Base-by-base conservation (phyloP, 306 rosid genomes). In the Acacia acuminata region DNA sequence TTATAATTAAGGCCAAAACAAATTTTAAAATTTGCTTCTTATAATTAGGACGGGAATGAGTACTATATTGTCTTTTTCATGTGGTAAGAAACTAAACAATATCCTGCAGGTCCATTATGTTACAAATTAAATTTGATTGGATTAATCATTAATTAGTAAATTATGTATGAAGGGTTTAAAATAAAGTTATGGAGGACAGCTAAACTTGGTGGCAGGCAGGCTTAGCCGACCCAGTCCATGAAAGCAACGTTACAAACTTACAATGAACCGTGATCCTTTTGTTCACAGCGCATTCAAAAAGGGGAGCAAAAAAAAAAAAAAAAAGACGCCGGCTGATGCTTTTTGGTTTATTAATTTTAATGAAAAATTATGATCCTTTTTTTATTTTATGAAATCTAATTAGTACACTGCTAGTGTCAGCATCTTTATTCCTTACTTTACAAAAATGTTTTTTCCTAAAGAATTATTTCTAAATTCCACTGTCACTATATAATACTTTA, bases 201-300 rank as follows among this genome's bases (percentile, higher is more conserved):
- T 58, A 20, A 85, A 53, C 61, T 77, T 79, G 86, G 66, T 70
- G 82, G 75, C 30, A 4, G 65, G 40, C 64, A 10, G 76, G 44
- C 56, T 79, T 63, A 69, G 48, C 77, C 17, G 34, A 8, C 65
- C 84, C 82, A 74, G 38, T 22, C 44, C 63, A 27, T 56, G 58
- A 68, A 76, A 79, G 36, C 36, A 53, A 84, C 50, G 22, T 73
- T 78, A 22, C n/a, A n/a, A n/a, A n/a, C n/a, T n/a, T n/a, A n/a
- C 1, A 58, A 22, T 10, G 30, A 22, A 56, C 3, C 2, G 13
- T 7, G 8, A 1, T 4, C 58, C 20, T 51, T 17, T 0, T 17
- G 42, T 48, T 73, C 17, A 0, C 24, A 11, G 42, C 13, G n/a
- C 10, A 43, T 43, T 9, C 0, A 36, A 36, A 36, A 36, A 36